Evolutionary conservation across 2,329 filamentous ascomycete species (phyloP), one percentile per base, ranked within the genome.

Genomic region (Colletotrichum lupini): DNA sequence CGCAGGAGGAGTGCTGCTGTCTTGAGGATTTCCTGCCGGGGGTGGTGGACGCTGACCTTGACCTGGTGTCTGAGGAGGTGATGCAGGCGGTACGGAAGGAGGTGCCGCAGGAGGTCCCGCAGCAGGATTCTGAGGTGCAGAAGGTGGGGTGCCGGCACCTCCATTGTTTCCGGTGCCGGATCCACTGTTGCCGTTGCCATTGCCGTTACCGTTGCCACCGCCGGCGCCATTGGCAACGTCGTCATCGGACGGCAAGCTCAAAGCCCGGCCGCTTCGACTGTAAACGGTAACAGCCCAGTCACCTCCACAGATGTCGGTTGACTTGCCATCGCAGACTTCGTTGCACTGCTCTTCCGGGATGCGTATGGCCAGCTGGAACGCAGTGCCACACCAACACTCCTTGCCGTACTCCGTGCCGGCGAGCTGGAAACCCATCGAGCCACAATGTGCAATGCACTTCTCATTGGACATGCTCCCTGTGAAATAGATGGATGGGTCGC

Each of bases 361-460:
- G 4, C 72, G 72, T 22, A 56, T 53, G 12, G 74, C 74, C 24
- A 69, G 26, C 22, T 74, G 68, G 65, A 75, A 75, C 6, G 63
- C 62, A 56, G 76, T 75, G 42, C 83, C 85, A 74, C 87, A 91
- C 82, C 85, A 90, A 77, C 89, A 90, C 76, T 90, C 85, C 24
- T 79, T 78, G 8, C 81, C 82, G 74, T 85, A 86, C 77, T 90
- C 87, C 0, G 88, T 81, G 6, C 88, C 88, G 5, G 87, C 87
- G 72, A 86, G 84, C 2, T 75, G 73, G 75, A 83, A 86, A 5
- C 83, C 83, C 12, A 80, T 79, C 16, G 75, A 76, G 4, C 77
- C 77, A 79, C 89, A 91, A 77, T 84, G 86, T 22, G 82, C 78
- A 59, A 88, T 80, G 75, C 89, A 91, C 60, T 78, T 82, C 68